phyloP scores from a whole-genome alignment of 495 filamentous ascomycete species.

The Neurospora sp. region DNA sequence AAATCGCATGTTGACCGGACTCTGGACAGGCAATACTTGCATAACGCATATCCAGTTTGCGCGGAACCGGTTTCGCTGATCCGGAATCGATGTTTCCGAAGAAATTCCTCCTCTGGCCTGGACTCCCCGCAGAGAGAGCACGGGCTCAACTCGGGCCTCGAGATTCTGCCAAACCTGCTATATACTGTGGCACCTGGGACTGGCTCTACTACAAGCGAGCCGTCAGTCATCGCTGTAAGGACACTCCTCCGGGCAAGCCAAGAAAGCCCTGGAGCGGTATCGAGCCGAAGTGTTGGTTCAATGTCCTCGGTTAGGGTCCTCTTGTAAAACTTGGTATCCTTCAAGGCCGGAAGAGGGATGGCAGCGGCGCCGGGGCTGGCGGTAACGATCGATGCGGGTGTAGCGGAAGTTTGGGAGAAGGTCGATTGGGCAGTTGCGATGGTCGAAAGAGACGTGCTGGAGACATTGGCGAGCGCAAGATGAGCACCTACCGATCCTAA shows the following conservation, averaged over 20 bases:
- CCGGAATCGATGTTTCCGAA: conserved; percentile 79
- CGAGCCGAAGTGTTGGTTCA: conserved; percentile 84
- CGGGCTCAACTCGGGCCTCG: conserved; percentile 51
- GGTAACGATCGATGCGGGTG: conserved; percentile 38
- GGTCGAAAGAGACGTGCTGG: conserved; percentile 34
- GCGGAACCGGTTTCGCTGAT: conserved; percentile 76
- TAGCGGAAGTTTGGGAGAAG: conserved; percentile 41
- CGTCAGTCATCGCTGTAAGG: conserved; percentile 69
- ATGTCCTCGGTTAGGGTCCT: conserved; percentile 79
- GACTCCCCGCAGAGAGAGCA: conserved; percentile 87
- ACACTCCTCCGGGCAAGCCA: conserved; percentile 86
- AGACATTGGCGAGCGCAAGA: conserved; percentile 19
- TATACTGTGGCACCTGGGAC: conserved; percentile 42
- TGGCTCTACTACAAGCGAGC: conserved; percentile 83
- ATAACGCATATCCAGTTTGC: conserved; percentile 76
- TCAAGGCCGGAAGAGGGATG: conserved; percentile 41
- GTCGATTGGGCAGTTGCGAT: conserved; percentile 27
- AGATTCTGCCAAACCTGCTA: conserved; percentile 35
- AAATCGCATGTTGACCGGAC: conserved; percentile 86
- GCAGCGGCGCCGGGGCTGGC: conserved; percentile 23
- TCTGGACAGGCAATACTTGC: conserved; percentile 74
- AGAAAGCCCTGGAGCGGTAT: conserved; percentile 80
- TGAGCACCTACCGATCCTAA: conserved; percentile 32
- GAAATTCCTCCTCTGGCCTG: conserved; percentile 55
- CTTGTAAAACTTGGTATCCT: conserved; percentile 92